These are phyloP conservation scores for Thielaviopsis populi DNA, from an alignment of 2,329 filamentous ascomycete genomes.

Conservation along the genomic window DNA sequence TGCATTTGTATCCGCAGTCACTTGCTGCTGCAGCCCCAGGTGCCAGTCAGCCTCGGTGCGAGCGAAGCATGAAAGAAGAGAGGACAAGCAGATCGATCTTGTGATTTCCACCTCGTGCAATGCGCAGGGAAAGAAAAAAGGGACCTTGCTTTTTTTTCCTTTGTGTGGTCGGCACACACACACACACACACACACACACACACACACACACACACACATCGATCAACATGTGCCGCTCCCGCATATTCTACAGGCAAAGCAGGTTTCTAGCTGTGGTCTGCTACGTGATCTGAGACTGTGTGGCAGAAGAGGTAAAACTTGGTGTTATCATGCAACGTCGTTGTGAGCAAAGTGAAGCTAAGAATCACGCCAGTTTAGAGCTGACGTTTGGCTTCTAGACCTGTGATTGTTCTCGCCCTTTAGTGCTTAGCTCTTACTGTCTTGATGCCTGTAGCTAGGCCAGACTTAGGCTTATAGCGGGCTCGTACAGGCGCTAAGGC, in stretches of 20 bases:
- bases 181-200: no score
- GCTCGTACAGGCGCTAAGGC: neutral
- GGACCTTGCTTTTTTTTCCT: neutral
- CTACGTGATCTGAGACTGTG: neutral
- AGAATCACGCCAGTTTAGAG: neutral
- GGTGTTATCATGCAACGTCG: neutral
- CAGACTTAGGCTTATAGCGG: neutral
- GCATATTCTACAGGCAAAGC: no score
- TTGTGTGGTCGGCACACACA: neutral
- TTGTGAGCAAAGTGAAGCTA: neutral
- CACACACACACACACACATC: no score
- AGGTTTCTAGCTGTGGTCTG: neutral
- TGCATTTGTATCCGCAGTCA: neutral
- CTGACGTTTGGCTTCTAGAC: neutral
- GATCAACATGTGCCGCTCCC: no score
- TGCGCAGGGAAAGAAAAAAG: neutral
- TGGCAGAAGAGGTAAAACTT: neutral
- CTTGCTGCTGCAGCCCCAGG: neutral
- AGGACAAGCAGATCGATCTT: slow-evolving; percentile 2
- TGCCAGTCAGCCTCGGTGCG: neutral
- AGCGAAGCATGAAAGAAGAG: neutral
- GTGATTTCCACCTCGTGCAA: neutral
- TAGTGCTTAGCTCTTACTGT: neutral
- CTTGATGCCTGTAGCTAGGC: neutral
- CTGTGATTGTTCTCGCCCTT: neutral